Conservation (phyloP, 768 basidiomycete species). For the Cystofilobasidium ferigula region DNA sequence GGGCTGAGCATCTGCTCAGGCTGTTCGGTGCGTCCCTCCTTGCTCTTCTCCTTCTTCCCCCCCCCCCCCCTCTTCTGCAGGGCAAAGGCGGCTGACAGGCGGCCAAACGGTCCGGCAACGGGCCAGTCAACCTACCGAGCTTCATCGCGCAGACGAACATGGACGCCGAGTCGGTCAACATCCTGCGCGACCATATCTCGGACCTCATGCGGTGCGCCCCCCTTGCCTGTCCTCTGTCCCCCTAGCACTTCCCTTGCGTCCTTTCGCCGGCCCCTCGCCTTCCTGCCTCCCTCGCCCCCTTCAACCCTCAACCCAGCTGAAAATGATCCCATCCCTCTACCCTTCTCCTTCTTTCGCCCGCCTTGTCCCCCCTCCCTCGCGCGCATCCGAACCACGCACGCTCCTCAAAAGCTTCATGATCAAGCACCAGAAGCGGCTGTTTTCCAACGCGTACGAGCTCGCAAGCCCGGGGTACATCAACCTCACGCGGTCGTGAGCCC, state of each 20-base stretch:
- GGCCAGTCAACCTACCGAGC: constrained; percentile 72
- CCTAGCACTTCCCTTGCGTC: not conserved
- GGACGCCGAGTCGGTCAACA: constrained; percentile 69
- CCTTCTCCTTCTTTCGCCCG: not conserved
- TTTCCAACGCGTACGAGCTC: constrained; percentile 66
- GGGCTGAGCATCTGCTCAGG: constrained; percentile 82
- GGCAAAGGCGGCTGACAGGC: too few species aligned
- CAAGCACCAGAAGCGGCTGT: constrained; percentile 59
- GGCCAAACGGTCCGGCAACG: too few species aligned
- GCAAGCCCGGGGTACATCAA: constrained; percentile 71
- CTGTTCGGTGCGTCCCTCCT: constrained; percentile 61
- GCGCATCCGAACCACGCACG: not conserved
- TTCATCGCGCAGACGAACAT: constrained; percentile 84
- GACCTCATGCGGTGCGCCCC: constrained; percentile 74
- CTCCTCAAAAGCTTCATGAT: constrained; percentile 44
- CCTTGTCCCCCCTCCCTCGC: too few species aligned
- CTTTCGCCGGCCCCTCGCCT: too few species aligned
- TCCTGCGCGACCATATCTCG: constrained; percentile 79
- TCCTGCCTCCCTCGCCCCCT: not conserved
- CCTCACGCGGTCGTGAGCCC: constrained; percentile 27
- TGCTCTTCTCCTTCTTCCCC: not conserved
- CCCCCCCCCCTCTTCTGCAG: too few species aligned
- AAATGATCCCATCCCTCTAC: too few species aligned
- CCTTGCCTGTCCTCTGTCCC: constrained; percentile 26
- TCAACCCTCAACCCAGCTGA: not conserved